Evolutionary conservation across 768 basidiomycete species (phyloP), one percentile per base, ranked within the genome.

Genomic region (Rhodosporidiobolus sp.): DNA sequence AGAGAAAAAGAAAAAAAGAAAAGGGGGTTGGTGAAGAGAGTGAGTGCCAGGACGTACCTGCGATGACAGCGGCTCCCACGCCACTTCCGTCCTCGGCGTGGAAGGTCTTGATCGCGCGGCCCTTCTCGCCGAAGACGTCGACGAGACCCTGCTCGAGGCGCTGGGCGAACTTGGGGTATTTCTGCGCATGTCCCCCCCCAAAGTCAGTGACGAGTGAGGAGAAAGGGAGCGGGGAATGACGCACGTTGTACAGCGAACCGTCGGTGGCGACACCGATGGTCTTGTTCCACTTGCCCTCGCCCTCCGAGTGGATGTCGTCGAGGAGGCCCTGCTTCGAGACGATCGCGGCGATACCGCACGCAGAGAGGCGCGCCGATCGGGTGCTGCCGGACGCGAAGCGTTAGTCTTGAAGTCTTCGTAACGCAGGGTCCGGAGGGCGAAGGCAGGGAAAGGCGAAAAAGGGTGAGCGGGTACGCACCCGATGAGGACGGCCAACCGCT

Each of bases 81-180:
- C 95, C 95, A 75, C 90, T 92, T 61, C 92, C 90, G 79, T 92
- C 92, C 80, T 91, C 92, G 20, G 92, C 92, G 78, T 90, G 91
- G 80, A 89, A 85, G 0, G 91, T 92, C 22, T 87, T 79, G 76
- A 92, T 89, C 73, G 88, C 30, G 38, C 89, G 77, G 86, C 94
- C 96, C 84, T 92, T 92, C 76, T 96, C 94, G 20, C 96, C 96
- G 79, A 98, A 96, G 72, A 99, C 89, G 79, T 98, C 96, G 53
- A 89, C 85, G 69, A 99, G 82, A 22, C 94, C 96, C 80, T 94
- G 89, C 77, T 96, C 92, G 67, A 98, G 88, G 69, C 93, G 85
- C 75, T 97, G 91, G 49, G 94, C 87, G 79, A 98, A 99, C 50
- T 90, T 88, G 45, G 96, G 96, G 82, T 98, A 98, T 91, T 97